Percentiles rank a stretch among this genome's conserved stretches.
Evolutionary conservation across 805 yeast species (phyloP).

Genomic region (Suhomyces sp.): DNA sequence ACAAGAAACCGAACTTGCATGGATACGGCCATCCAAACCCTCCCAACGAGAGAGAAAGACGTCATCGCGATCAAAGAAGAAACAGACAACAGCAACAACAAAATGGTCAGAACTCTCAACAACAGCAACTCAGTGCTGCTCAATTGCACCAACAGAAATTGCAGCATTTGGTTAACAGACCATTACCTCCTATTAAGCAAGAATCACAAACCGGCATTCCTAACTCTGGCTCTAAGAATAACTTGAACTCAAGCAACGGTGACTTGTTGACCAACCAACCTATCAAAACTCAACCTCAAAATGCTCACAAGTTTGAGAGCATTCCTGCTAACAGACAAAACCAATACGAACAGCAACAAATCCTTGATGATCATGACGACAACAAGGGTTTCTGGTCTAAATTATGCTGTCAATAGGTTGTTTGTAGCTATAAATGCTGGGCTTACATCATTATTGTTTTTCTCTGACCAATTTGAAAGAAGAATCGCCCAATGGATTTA

Average conservation of each 20-base stretch:
- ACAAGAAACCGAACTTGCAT: constrained; percentile 76
- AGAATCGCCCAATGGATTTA: too few relatives aligned
- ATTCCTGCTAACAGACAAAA: constrained; percentile 13
- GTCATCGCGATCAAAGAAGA: constrained; percentile 48
- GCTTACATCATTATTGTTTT: constrained; percentile 3
- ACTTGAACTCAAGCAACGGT: constrained; percentile 14
- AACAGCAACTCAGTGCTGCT: constrained; percentile 43
- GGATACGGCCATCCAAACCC: constrained; percentile 79
- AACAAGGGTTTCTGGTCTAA: constrained; percentile 43
- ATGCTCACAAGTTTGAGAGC: constrained; percentile 13
- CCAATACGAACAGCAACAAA: constrained; percentile 43
- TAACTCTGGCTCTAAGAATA: constrained; percentile 22
- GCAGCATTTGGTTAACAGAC: constrained; percentile 48
- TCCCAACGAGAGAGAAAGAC: constrained; percentile 46
- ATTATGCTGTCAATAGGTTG: constrained; percentile 38
- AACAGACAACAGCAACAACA: constrained; percentile 36
- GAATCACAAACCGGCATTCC: constrained; percentile 31
- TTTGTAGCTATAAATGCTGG: too few relatives aligned
- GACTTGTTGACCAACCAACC: constrained; percentile 16
- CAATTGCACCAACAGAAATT: constrained; percentile 49
- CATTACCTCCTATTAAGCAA: constrained; percentile 48
- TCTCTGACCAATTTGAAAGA: constrained; percentile 1
- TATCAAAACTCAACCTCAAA: constrained; percentile 10
- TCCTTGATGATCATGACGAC: constrained; percentile 31
- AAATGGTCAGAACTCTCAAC: constrained; percentile 19